Evolutionary conservation across 2,329 filamentous ascomycete species (phyloP).

Genomic region (Hypoxylon sp.): DNA sequence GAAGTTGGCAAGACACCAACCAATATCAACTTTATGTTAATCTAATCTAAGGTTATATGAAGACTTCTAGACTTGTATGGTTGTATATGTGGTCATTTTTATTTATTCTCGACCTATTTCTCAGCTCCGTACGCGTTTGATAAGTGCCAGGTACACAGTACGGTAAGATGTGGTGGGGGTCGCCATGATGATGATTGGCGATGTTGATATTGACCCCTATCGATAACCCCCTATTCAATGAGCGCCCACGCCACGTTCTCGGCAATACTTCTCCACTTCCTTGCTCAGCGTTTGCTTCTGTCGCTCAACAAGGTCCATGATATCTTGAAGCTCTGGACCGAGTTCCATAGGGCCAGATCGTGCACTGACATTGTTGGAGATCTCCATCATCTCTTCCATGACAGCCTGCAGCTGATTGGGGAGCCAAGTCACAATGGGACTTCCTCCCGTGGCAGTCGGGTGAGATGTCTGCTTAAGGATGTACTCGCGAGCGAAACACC

Average conservation of each 20-base stretch:
- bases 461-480: constrained; percentile 83
- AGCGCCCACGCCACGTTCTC: constrained; percentile 62
- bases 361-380: constrained; percentile 64
- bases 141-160: background rate
- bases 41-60: background rate
- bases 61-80: background rate
- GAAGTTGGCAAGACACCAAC: background rate
- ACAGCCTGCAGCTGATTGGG: constrained; percentile 85
- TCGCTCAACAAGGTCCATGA: constrained; percentile 75
- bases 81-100: background rate
- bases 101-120: background rate
- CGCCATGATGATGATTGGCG: background rate
- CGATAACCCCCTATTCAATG: constrained; percentile 25
- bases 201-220: background rate
- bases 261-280: constrained; percentile 82
- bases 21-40: background rate
- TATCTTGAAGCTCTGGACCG: constrained; percentile 63
- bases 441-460: constrained; percentile 83
- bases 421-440: constrained; percentile 86
- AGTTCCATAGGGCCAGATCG: constrained; percentile 56
- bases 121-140: background rate
- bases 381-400: constrained; percentile 75
- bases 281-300: constrained; percentile 76
- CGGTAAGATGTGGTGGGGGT: background rate
- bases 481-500: constrained; percentile 88